Percentiles rank a stretch among this genome's conserved stretches.
Evolutionary conservation across 306 rosid species (phyloP).

Genomic region (Prunus davidiana): DNA sequence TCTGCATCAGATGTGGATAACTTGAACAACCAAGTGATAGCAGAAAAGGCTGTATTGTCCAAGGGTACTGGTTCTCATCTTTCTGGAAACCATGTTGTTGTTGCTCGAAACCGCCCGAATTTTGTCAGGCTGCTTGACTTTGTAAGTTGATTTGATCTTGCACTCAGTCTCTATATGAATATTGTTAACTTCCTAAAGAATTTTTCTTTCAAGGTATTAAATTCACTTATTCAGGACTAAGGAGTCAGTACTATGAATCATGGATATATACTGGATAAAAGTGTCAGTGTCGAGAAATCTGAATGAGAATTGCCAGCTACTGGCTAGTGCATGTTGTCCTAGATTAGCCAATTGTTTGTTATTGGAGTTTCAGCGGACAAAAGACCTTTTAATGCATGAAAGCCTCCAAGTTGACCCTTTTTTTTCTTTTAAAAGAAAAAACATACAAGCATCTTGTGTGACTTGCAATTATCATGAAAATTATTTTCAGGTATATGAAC

Average conservation of each 20-base stretch:
- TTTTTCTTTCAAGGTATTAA: constrained; percentile 10
- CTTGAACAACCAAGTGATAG: constrained; percentile 49
- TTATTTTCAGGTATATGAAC: not conserved
- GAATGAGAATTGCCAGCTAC: not conserved
- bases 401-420: constrained; percentile 6
- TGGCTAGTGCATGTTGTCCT: not conserved
- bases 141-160: constrained; percentile 43
- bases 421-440: not conserved
- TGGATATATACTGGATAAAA: not conserved
- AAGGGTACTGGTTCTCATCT: constrained; percentile 38
- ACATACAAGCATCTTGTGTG: constrained; percentile 8
- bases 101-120: constrained; percentile 45
- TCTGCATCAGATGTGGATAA: constrained; percentile 80
- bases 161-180: constrained; percentile 14
- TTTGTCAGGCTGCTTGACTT: constrained; percentile 62
- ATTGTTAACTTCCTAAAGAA: not conserved
- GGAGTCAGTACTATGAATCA: not conserved
- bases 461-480: not conserved
- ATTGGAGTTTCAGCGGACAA: not conserved
- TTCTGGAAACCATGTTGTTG: constrained; percentile 49
- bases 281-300: not conserved
- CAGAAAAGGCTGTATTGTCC: constrained; percentile 45
- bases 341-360: constrained; percentile 3
- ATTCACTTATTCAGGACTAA: constrained; percentile 12
- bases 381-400: not conserved